A percentile compares a stretch with the other conserved stretches of the same genome.
phyloP scores from a whole-genome alignment of 352 stramenopile species.

The Phytopythium kandeliae region DNA sequence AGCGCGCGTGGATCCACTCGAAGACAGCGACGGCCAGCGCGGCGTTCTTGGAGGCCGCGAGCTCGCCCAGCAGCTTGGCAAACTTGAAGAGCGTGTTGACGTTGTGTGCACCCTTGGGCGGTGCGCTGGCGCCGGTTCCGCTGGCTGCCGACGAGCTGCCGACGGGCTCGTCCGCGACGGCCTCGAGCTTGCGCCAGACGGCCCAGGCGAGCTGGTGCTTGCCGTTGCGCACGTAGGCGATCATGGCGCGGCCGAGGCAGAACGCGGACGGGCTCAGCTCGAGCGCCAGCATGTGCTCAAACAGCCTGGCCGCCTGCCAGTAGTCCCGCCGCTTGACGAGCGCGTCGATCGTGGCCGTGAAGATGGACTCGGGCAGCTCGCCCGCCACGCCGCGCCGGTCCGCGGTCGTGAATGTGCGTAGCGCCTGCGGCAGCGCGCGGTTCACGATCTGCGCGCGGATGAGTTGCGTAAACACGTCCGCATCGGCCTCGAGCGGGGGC shows the following conservation, averaged over 20 bases:
- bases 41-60: constrained; percentile 50
- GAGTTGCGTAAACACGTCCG: constrained; percentile 51
- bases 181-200: constrained; percentile 63
- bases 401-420: constrained; percentile 66
- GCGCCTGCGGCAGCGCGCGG: constrained; percentile 44
- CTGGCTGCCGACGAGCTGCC: too few relatives aligned
- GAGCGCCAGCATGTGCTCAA: constrained; percentile 68
- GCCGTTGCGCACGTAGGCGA: constrained; percentile 70
- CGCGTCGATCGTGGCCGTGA: constrained; percentile 68
- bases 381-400: constrained; percentile 35
- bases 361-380: constrained; percentile 61
- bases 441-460: constrained; percentile 80
- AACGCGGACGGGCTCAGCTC: constrained; percentile 60
- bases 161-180: constrained; percentile 5
- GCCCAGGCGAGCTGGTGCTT: constrained; percentile 52
- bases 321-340: constrained; percentile 50
- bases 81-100: constrained; percentile 35
- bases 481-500: constrained; percentile 10
- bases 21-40: constrained; percentile 65
- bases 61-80: constrained; percentile 54
- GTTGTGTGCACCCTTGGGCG: constrained; percentile 10
- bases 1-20: constrained; percentile 41
- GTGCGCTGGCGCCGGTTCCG: too few relatives aligned
- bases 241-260: constrained; percentile 69
- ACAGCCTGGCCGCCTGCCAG: constrained; percentile 66